phyloP scores from a whole-genome alignment of 805 yeast genomes.

The Metschnikowia gelsemii region DNA sequence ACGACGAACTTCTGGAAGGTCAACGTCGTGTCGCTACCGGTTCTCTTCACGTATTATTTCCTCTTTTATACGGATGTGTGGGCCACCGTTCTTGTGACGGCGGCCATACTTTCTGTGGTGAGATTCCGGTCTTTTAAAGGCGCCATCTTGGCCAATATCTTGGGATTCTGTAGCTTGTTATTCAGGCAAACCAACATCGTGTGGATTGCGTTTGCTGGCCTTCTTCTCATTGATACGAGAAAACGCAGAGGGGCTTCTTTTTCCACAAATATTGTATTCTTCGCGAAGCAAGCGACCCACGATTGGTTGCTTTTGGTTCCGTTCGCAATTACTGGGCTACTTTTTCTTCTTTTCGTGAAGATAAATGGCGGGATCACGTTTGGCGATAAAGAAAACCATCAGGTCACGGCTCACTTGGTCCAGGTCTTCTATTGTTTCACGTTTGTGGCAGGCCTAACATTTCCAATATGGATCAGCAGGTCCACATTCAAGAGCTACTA shows the following conservation, averaged over 20 bases:
- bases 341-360: constrained; percentile 58
- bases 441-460: constrained; percentile 62
- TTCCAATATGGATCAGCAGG: constrained; percentile 69
- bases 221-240: constrained; percentile 51
- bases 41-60: constrained; percentile 68
- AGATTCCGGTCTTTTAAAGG: constrained; percentile 22
- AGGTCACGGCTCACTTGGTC: constrained; percentile 65
- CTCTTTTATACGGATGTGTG: constrained; percentile 92
- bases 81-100: constrained; percentile 71
- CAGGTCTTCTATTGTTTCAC: constrained; percentile 78
- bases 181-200: constrained; percentile 91
- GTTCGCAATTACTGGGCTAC: constrained; percentile 47
- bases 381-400: constrained; percentile 90
- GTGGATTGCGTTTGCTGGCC: constrained; percentile 70
- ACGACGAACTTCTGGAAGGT: constrained; percentile 25
- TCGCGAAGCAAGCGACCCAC: constrained; percentile 12
- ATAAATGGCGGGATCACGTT: constrained; percentile 82
- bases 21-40: constrained; percentile 54
- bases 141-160: constrained; percentile 45
- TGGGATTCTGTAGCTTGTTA: constrained; percentile 62
- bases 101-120: constrained; percentile 50
- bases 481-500: constrained; percentile 42
- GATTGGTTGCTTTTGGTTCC: constrained; percentile 43
- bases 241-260: constrained; percentile 16
- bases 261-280: background rate